A percentile compares a stretch with the other conserved stretches of the same genome.
These are phyloP conservation scores for Talaromyces funiculosus DNA, from an alignment of 2,329 filamentous ascomycete species.

Conservation along the genomic window DNA sequence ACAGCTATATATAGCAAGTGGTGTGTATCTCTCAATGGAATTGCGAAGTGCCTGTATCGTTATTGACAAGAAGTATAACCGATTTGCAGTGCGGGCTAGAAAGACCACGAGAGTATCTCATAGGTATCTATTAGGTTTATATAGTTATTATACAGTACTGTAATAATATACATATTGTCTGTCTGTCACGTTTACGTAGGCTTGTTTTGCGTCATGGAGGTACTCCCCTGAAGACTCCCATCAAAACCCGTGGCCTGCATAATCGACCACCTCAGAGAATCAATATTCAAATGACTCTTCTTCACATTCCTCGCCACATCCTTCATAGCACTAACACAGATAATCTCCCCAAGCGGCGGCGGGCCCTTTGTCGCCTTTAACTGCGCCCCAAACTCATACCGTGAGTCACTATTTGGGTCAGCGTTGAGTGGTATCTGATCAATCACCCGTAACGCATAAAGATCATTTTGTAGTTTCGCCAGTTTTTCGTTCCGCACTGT, in stretches of 20 bases:
- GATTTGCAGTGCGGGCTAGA: not conserved
- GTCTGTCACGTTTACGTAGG: not conserved
- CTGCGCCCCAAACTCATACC: not conserved
- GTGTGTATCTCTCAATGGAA: too few species aligned
- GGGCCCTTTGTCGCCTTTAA: slow-evolving; percentile 22
- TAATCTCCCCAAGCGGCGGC: slow-evolving; percentile 52
- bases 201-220: not conserved
- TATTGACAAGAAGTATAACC: not conserved
- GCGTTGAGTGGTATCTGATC: not conserved
- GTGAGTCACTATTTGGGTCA: not conserved
- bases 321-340: slow-evolving; percentile 54
- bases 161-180: not conserved
- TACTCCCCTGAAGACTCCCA: slow-evolving; percentile 14
- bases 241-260: slow-evolving; percentile 57
- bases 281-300: slow-evolving; percentile 47
- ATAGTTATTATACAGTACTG: not conserved
- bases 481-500: slow-evolving; percentile 14
- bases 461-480: not conserved
- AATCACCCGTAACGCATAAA: not conserved
- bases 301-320: slow-evolving; percentile 42
- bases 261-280: slow-evolving; percentile 59
- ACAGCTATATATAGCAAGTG: not conserved
- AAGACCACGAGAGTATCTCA: not conserved
- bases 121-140: not conserved
- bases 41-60: not conserved